Evolutionary conservation across 1,284 basidiomycete species (phyloP), one percentile per base, ranked within the genome.

Genomic region (Tilletiaria anomala): DNA sequence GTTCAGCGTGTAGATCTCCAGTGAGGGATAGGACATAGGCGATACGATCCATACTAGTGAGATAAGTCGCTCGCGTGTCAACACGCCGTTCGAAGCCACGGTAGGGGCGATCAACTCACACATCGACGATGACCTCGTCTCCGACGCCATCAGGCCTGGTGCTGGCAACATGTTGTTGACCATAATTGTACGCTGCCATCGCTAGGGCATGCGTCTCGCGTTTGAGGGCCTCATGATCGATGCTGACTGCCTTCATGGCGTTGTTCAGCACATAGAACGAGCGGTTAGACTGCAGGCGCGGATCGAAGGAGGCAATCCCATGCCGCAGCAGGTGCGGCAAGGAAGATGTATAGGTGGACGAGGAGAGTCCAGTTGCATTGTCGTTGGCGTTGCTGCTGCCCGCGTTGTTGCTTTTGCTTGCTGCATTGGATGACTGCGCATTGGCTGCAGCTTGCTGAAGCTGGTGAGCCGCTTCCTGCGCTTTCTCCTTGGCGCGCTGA

Each of bases 211-310:
- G 56, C 3, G 50, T 48, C 41, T 61, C 54, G 5, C 56, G 47
- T 19, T 46, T 44, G 6, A 49, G 42, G 3, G 57, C 58, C 18
- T 55, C 47, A 32, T 60, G 50, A 29, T 61, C 58, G 37, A 61
- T 59, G 43, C 42, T 45, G 48, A 59, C 41, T 32, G 45, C 43
- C 35, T 61, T 59, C 46, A 61, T 36, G 14, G 54, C 47, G 29
- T 47, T 49, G 32, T 48, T 55, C 22, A 59, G 48, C 20, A 59
- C 39, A 29, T 59, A 54, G 29, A 53, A 48, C 23, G 50, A 45
- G 23, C 58, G 52, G 16, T 52, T 56, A 11, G 53, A 50, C 24
- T 61, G 53, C 50, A 53, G 56, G 33, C 58, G 51, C 17, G 58
- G 58, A 26, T 61, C 56, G 39, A 55, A 44, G n/a, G 48, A 45